A percentile compares a stretch with the other conserved stretches of the same genome.
phyloP scores from a whole-genome alignment of 2,329 filamentous ascomycete species.

The Massarina eburnea region DNA sequence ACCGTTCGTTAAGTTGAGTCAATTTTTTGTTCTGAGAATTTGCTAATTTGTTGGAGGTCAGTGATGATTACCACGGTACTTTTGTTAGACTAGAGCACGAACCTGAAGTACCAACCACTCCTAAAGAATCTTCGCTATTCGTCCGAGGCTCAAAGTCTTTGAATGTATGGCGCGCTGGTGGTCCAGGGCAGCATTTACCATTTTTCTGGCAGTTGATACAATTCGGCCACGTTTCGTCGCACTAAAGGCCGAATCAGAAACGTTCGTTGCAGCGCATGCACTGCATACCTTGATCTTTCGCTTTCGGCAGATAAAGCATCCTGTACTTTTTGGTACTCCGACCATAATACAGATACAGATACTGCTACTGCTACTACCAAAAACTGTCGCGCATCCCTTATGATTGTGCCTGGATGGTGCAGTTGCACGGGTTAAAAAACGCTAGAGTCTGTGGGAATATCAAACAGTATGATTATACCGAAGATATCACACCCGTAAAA shows the following conservation, averaged over 20 bases:
- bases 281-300: constrained; percentile 33
- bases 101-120: constrained; percentile 4
- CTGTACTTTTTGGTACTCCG: background rate
- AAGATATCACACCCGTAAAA: too few relatives aligned
- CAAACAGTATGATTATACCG: too few relatives aligned
- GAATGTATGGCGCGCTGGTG: constrained; percentile 36
- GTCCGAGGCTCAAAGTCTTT: constrained; percentile 28
- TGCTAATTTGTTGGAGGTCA: too few relatives aligned
- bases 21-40: constrained; percentile 16
- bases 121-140: constrained; percentile 1
- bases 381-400: too few relatives aligned
- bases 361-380: too few relatives aligned
- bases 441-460: too few relatives aligned
- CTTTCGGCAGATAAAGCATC: constrained; percentile 35
- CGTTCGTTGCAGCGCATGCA: background rate
- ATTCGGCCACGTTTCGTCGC: constrained; percentile 38
- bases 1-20: constrained; percentile 28
- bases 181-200: constrained; percentile 36
- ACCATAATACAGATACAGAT: background rate
- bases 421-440: too few relatives aligned
- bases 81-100: background rate
- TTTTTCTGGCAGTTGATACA: constrained; percentile 40
- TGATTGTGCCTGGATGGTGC: too few relatives aligned
- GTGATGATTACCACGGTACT: too few relatives aligned
- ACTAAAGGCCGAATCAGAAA: constrained; percentile 11